Percentiles rank a stretch among this genome's conserved stretches.
phyloP scores from a whole-genome alignment of 106 monocot genomes.

The Xerophyta viscosa region DNA sequence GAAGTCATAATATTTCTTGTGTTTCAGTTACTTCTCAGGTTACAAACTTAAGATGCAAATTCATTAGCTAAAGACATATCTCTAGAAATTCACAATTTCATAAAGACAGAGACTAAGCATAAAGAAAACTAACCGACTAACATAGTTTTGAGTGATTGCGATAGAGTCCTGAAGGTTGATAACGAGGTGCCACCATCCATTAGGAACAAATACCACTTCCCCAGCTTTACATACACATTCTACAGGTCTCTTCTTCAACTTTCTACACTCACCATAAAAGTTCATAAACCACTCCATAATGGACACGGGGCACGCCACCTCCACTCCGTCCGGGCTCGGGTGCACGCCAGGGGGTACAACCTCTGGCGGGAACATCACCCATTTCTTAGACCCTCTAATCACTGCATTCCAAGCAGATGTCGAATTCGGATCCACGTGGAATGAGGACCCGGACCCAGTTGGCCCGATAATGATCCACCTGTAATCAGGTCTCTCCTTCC shows the following conservation, averaged over 20 bases:
- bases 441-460: slow-evolving; percentile 88
- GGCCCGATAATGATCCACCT: slow-evolving; percentile 93
- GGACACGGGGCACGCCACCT: slow-evolving; percentile 92
- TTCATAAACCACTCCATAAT: slow-evolving; percentile 99
- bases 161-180: slow-evolving; percentile 93
- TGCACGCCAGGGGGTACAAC: slow-evolving; percentile 90
- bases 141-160: slow-evolving; percentile 97
- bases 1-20: no score
- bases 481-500: slow-evolving; percentile 69
- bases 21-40: no score
- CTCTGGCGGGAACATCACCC: slow-evolving; percentile 97
- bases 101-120: no score
- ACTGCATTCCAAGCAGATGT: slow-evolving; percentile 99
- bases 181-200: slow-evolving; percentile 99
- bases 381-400: slow-evolving; percentile 85
- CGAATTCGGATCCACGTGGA: slow-evolving; percentile 95
- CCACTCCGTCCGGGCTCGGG: slow-evolving; percentile 80
- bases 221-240: slow-evolving; percentile 86
- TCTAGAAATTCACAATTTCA: no score
- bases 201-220: slow-evolving; percentile 93
- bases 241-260: slow-evolving; percentile 70
- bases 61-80: background rate
- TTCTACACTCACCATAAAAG: slow-evolving; percentile 61
- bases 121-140: slow-evolving; percentile 58
- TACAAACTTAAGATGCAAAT: background rate